These are phyloP conservation scores for Aspergillus sp. DNA, from an alignment of 2,329 filamentous ascomycete species.

Conservation along the genomic window DNA sequence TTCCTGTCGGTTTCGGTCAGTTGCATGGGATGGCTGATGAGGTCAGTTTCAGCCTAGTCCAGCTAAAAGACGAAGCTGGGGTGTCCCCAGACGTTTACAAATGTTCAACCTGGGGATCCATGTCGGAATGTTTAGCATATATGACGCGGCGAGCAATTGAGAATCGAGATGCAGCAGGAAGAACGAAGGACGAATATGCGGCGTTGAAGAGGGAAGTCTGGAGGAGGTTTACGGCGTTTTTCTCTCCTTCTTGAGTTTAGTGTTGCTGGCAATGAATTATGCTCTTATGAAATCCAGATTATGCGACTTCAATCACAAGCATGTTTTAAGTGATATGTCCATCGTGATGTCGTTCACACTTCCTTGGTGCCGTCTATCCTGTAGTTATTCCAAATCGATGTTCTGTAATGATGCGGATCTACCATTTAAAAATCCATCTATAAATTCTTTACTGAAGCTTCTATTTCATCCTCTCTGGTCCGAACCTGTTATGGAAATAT, in stretches of 20 bases:
- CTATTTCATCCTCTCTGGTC: neutral
- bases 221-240: constrained; percentile 3
- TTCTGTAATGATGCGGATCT: too few relatives aligned
- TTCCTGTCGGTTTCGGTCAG: constrained; percentile 56
- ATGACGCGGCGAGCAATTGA: constrained; percentile 58
- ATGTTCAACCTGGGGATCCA: constrained; percentile 56
- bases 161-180: constrained; percentile 57
- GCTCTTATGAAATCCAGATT: neutral
- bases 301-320: neutral
- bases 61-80: constrained; percentile 34
- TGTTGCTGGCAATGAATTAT: neutral
- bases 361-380: too few relatives aligned
- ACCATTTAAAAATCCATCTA: too few relatives aligned
- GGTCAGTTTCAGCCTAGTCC: constrained; percentile 55
- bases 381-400: too few relatives aligned
- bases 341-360: too few relatives aligned
- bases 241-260: neutral
- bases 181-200: constrained; percentile 47
- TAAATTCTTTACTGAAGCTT: too few relatives aligned
- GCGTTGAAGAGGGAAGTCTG: constrained; percentile 26
- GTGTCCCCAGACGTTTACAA: constrained; percentile 52
- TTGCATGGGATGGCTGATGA: constrained; percentile 63
- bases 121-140: constrained; percentile 78
- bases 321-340: too few relatives aligned
- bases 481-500: constrained; percentile 15